Evolutionary conservation across 331 rosid genomes (phyloP).

Genomic region (Phaseolus coccineus): DNA sequence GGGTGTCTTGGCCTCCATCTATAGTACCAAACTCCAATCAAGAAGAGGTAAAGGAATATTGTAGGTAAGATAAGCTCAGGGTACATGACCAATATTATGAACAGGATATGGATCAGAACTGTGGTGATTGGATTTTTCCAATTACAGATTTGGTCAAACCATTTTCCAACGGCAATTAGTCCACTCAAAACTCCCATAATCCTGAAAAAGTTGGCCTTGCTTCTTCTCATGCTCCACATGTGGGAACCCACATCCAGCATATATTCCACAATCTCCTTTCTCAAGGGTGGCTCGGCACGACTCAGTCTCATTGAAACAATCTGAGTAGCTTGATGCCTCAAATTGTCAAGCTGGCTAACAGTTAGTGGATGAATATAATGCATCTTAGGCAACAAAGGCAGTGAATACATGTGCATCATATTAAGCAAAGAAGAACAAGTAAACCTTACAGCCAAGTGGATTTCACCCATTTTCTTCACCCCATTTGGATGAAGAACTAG

Average conservation of each 20-base stretch:
- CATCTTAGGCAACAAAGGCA: slow-evolving; percentile 91
- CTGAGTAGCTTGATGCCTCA: slow-evolving; percentile 95
- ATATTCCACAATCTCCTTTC: slow-evolving; percentile 90
- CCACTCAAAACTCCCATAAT: slow-evolving; percentile 91
- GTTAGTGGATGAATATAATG: slow-evolving; percentile 91
- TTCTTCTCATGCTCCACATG: slow-evolving; percentile 98
- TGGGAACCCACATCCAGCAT: slow-evolving; percentile 96
- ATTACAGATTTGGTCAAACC: slow-evolving; percentile 95
- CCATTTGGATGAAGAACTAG: slow-evolving; percentile 83
- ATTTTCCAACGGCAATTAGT: slow-evolving; percentile 87
- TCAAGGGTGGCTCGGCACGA: slow-evolving; percentile 91
- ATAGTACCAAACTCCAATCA: slow-evolving; percentile 97
- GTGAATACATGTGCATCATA: slow-evolving; percentile 98
- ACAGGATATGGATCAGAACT: slow-evolving; percentile 81
- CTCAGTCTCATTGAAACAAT: slow-evolving; percentile 82
- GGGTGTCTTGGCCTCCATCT: slow-evolving; percentile 99
- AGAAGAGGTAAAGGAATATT: slow-evolving; percentile 91
- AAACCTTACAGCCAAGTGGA: slow-evolving; percentile 90
- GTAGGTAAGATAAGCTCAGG: slow-evolving; percentile 95
- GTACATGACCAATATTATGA: slow-evolving; percentile 90
- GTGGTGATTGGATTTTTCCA: slow-evolving; percentile 98
- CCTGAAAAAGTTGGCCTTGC: slow-evolving; percentile 92
- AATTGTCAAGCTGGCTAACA: slow-evolving; percentile 80
- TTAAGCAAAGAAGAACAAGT: slow-evolving; percentile 82
- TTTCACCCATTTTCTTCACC: slow-evolving; percentile 97